Base-by-base conservation (phyloP, 192 early-diverging fungal genomes). In the Pilobolus umbonatus region DNA sequence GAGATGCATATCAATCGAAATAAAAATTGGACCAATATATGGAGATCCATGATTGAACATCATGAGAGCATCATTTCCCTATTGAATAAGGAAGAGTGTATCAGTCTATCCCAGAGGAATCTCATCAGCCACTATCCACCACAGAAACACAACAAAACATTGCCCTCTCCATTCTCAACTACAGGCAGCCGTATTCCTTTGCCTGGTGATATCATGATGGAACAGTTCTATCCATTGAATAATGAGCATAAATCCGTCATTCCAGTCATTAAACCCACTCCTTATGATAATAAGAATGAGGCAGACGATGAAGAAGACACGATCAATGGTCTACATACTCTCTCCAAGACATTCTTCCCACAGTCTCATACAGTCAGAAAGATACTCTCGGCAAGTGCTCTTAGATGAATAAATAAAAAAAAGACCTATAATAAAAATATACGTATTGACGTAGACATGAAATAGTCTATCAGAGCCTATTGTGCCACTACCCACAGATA, bases 1-100 rank as follows among this genome's bases (percentile, higher is more conserved):
- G 34, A 56, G 17, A 21, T 25, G 0, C 32, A 62, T 4, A 54
- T 68, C n/a, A 34, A 47, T 3, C 44, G 42, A 3, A 68, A 61
- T 32, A 51, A 35, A 24, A 45, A 57, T 26, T 68, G 66, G 66
- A 68, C 66, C 6, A 40, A 44, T 4, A 10, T 68, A 12, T 68
- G 66, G 66, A 39, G 30, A 7, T n/a, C 58, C 0, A 51, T 68
- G 17, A 68, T 68, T 43, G 48, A 68, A 29, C 36, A 68, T 15
- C 57, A 57, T 36, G 55, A 53, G 34, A 11, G 30, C 1, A 25
- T 68, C 1, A 44, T 62, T 21, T 22, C 47, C 4, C 30, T 38
- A 8, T 57, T 54, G 47, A 21, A 9, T 15, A 42, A 15, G 19
- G 14, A 12, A 15, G 19, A 42, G 14, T 42, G 14, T 5, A 17